A percentile compares a stretch with the other conserved stretches of the same genome.
Conservation (phyloP, 108 stramenopile species). For the Fragilaria crotonensis region DNA sequence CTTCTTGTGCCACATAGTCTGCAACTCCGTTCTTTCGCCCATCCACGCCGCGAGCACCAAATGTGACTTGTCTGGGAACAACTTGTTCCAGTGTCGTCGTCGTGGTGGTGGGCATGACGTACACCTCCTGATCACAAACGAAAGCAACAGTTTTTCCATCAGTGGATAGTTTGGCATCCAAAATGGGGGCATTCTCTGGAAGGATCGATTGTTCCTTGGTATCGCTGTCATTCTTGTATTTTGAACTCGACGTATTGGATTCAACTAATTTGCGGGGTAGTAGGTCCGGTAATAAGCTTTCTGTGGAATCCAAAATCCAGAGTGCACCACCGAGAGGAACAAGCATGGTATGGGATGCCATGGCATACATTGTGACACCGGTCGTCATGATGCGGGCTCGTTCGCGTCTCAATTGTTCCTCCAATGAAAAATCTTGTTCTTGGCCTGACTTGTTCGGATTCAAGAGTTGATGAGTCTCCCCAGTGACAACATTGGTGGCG, state of each 20-base stretch:
- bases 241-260: not conserved
- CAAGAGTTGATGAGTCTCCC: no score
- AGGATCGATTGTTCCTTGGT: no score
- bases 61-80: constrained; percentile 3
- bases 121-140: constrained; percentile 41
- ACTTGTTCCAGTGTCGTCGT: not conserved
- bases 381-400: constrained; percentile 42
- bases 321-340: not conserved
- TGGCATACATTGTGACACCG: constrained; percentile 45
- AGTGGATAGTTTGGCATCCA: constrained; percentile 53
- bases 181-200: constrained; percentile 20
- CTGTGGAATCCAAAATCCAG: not conserved
- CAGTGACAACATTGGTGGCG: no score
- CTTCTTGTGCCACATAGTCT: constrained; percentile 62
- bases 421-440: no score
- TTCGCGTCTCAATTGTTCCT: constrained; percentile 47
- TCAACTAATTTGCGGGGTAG: constrained; percentile 15
- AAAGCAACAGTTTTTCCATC: constrained; percentile 50
- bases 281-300: no score
- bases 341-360: constrained; percentile 6
- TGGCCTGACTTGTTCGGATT: no score
- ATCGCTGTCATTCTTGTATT: no score
- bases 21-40: constrained; percentile 48
- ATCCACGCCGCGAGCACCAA: constrained; percentile 10
- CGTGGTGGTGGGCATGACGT: constrained; percentile 1